Evolutionary conservation across 78 protist species (phyloP).

Genomic region (Dictyostelium purpureum): DNA sequence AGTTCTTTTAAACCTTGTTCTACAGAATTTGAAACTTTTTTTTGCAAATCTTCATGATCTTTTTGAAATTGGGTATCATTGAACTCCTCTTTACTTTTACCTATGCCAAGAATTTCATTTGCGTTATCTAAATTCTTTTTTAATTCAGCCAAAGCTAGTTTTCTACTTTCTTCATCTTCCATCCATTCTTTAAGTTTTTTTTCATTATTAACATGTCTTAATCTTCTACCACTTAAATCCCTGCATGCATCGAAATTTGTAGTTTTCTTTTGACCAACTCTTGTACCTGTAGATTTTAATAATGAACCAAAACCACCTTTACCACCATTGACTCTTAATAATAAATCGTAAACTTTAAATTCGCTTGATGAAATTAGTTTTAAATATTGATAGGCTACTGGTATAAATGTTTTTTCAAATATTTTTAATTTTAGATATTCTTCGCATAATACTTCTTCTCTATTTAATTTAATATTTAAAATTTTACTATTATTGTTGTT

Average conservation of each 20-base stretch:
- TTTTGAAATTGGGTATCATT: conserved; percentile 27
- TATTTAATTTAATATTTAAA: background rate
- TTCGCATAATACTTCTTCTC: background rate
- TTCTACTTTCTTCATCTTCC: conserved; percentile 23
- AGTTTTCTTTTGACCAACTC: conserved; percentile 81
- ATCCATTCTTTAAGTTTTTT: conserved; percentile 66
- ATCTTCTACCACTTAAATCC: conserved; percentile 84
- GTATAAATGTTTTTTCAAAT: conserved; percentile 4
- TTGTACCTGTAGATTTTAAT: conserved; percentile 44
- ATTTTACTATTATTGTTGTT: background rate
- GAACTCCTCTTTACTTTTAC: background rate
- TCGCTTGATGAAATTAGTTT: background rate
- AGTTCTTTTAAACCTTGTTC: conserved; percentile 46
- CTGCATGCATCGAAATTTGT: conserved; percentile 88
- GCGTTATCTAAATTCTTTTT: conserved; percentile 13
- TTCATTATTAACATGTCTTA: conserved; percentile 80
- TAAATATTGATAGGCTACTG: conserved; percentile 14
- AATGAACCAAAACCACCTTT: conserved; percentile 90
- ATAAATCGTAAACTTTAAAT: conserved; percentile 25
- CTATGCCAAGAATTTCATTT: background rate
- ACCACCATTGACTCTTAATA: conserved; percentile 75
- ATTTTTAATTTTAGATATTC: background rate
- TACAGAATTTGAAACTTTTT: conserved; percentile 35
- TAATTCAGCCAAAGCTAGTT: background rate
- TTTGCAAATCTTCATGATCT: conserved; percentile 47